Evolutionary conservation across 2,329 filamentous ascomycete species (phyloP), one percentile per base, ranked within the genome.

Genomic region (Colletotrichum lindemuthianum): DNA sequence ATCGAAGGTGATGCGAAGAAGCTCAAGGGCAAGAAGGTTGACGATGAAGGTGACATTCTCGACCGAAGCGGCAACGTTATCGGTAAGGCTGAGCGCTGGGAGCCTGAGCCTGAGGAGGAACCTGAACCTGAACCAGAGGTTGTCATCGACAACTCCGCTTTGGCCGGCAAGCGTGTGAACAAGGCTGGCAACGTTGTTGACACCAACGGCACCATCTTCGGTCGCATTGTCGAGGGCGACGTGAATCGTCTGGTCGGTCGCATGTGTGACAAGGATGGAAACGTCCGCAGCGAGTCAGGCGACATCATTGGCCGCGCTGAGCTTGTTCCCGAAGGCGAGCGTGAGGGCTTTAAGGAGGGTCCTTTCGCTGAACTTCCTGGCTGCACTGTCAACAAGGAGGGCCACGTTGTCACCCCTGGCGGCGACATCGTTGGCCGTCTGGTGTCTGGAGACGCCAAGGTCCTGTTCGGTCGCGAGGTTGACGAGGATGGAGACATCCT

Each of bases 401-500:
- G 90, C 56, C 90, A 87, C 65, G 82, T 92, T 44, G 84, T 90
- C 45, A 90, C 90, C 8, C 79, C 84, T 0, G 81, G 86, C 53
- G 92, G 90, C 40, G 88, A 91, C 67, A 83, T 91, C 32, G 91
- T 96, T 51, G 92, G 92, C 24, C 83, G 89, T 45, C 84, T 95
- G 43, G 81, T 85, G 4, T 86, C 88, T 50, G 92, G 92, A 3
- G 90, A 96, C 59, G 75, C 84, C 40, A 93, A 92, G 83, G 81
- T 83, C 55, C 84, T 96, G 1, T 86, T 89, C 41, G 92, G 92
- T 13, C 90, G 92, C 50, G 72, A 82, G 8, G 92, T 96, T 15
- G 92, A 96, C 61, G 89, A 92, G 67, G 92, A 96, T 68, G 92
- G 92, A 41, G 92, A 96, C 61, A 88, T 96, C 37, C 82, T 91